Conservation (phyloP, 73 alveolate species). For the Vitrella brassicaformis region DNA sequence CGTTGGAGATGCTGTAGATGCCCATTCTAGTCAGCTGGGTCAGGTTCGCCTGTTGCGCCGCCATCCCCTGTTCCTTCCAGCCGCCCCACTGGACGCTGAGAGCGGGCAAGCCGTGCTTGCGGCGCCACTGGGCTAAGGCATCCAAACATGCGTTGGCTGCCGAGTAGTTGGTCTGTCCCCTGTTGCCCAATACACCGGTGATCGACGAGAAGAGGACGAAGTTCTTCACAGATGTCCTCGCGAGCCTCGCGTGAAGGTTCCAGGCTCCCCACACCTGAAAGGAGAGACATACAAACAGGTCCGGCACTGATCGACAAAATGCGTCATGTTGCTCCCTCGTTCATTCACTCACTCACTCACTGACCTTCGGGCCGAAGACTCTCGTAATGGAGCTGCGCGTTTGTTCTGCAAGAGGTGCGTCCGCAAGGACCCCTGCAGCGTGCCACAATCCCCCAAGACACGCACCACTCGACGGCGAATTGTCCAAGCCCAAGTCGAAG, state of each 20-base stretch:
- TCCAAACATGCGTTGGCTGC: neutral
- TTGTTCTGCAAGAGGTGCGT: neutral
- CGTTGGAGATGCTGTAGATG: neutral
- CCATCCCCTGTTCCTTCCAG: constrained; percentile 10
- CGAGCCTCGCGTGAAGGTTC: neutral
- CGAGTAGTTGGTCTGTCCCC: neutral
- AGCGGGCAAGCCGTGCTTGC: neutral
- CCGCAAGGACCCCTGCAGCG: constrained; percentile 7
- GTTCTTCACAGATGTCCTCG: neutral
- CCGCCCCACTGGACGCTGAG: constrained; percentile 5
- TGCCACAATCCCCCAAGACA: constrained; percentile 1
- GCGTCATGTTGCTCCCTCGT: too few species aligned
- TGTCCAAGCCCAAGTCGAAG: too few species aligned
- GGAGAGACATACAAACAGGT: too few species aligned
- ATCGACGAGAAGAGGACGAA: constrained; percentile 2
- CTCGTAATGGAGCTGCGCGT: too few species aligned
- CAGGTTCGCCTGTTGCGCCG: neutral
- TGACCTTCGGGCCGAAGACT: too few species aligned
- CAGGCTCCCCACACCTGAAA: neutral
- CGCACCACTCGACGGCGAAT: too few species aligned
- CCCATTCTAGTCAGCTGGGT: too few species aligned
- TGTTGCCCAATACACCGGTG: neutral
- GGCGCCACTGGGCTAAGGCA: neutral
- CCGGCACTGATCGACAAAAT: too few species aligned
- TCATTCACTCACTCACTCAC: too few species aligned